Evolutionary conservation across 1,284 basidiomycete genomes (phyloP), one percentile per base, ranked within the genome.

Genomic region (Sphagnurus paluster): DNA sequence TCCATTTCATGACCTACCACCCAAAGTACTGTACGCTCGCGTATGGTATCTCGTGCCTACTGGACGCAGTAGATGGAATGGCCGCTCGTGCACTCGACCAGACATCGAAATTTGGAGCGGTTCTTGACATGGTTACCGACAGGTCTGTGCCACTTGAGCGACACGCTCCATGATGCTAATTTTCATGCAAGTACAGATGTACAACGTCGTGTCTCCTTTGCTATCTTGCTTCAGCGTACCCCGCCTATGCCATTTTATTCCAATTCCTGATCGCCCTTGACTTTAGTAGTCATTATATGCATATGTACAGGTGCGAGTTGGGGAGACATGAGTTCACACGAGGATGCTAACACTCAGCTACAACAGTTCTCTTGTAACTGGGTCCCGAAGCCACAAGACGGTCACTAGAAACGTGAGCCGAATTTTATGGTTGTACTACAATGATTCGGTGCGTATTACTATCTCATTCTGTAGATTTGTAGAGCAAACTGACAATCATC

Each of bases 101-200:
- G 69, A 85, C 91, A 14, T 93, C 90, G 49, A 96, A 96, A 70
- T 98, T 99, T 67, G 97, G 97, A 30, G 95, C 94, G 3, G 96
- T 99, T 30, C 73, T 99, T 58, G 97, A 99, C 69, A 99, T 99
- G 97, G 96, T 99, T 44, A 99, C 97, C n/a, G 96, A 99, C 68
- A 78, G 96, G 91, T 96, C 76, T 87, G 88, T 90, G 53, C 56
- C 77, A 69, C 45, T 30, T 26, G 19, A 35, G 9, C 16, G 24
- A 26, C 30, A 20, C 21, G 5, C 23, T 14, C 21, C 33, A 43
- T 23, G 42, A 19, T 26, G 44, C 23, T 53, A 49, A 39, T n/a
- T 5, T 23, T 5, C 21, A 26, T n/a, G 44, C 29, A 34, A 42
- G 38, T 19, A 45, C 59, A 95, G 93, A 57, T 98, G 96, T 75